Evolutionary conservation across 2,329 filamentous ascomycete species (phyloP).

Genomic region (Colletotrichum musae): DNA sequence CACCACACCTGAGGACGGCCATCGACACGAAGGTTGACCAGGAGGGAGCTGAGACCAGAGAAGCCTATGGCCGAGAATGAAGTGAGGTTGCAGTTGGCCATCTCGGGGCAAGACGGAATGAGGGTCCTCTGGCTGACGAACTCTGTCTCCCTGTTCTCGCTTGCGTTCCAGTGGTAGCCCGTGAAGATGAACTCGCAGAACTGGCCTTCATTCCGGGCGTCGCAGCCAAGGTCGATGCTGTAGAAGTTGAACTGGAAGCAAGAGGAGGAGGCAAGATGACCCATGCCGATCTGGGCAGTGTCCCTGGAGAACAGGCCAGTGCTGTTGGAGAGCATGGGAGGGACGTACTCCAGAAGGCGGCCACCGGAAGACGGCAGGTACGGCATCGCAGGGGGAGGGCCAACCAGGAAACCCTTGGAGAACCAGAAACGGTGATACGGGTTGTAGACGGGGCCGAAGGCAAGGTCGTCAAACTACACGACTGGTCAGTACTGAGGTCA

Average conservation of each 20-base stretch:
- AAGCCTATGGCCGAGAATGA: constrained; percentile 55
- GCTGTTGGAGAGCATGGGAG: constrained; percentile 50
- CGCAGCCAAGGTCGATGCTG: constrained; percentile 55
- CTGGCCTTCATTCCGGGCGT: constrained; percentile 44
- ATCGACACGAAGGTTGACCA: constrained; percentile 56
- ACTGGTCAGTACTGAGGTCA: not conserved
- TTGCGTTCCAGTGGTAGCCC: constrained; percentile 55
- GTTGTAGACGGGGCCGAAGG: constrained; percentile 56
- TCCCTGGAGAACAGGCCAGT: constrained; percentile 47
- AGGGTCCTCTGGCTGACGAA: constrained; percentile 51
- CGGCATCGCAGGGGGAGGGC: constrained; percentile 51
- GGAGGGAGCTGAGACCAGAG: constrained; percentile 55
- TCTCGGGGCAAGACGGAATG: constrained; percentile 56
- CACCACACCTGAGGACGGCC: constrained; percentile 57
- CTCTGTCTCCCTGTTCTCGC: constrained; percentile 49
- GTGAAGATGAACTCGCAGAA: constrained; percentile 60
- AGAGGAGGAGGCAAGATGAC: constrained; percentile 52
- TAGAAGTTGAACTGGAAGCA: constrained; percentile 59
- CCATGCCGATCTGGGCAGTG: constrained; percentile 57
- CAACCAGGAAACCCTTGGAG: constrained; percentile 57
- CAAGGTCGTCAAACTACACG: constrained; percentile 54
- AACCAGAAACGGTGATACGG: constrained; percentile 58
- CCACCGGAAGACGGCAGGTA: constrained; percentile 57
- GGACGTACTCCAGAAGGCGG: constrained; percentile 57
- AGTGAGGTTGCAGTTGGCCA: constrained; percentile 53